These are phyloP conservation scores for Sphagnum fallax DNA, from an alignment of 228 moss, liverwort and hornwort species.

Conservation along the genomic window DNA sequence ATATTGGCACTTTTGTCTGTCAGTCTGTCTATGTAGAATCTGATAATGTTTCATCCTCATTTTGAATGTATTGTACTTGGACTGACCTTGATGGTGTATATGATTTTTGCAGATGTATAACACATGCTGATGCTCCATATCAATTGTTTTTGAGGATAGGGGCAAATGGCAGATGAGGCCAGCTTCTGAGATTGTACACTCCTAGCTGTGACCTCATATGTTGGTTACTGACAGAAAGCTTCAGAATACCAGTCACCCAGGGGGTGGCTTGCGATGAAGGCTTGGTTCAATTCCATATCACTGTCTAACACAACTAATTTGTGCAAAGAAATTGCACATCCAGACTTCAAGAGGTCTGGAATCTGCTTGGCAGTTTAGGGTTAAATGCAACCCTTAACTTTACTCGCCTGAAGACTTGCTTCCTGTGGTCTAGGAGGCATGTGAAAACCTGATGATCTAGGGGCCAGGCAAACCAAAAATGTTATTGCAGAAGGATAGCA, in stretches of 20 bases:
- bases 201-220: not conserved
- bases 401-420: constrained; percentile 1
- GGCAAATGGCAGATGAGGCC: too few relatives aligned
- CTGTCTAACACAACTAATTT: constrained; percentile 6
- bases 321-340: constrained; percentile 1
- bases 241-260: not conserved
- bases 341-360: constrained; percentile 1
- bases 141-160: too few relatives aligned
- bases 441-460: too few relatives aligned
- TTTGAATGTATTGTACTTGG: too few relatives aligned
- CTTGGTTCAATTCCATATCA: not conserved
- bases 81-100: too few relatives aligned
- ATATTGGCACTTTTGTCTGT: too few relatives aligned
- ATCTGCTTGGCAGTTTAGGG: constrained; percentile 1
- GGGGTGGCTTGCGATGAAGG: not conserved
- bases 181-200: too few relatives aligned
- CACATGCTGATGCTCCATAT: too few relatives aligned
- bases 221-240: constrained; percentile 1
- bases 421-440: not conserved
- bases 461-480: too few relatives aligned
- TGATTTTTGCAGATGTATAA: too few relatives aligned
- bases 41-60: too few relatives aligned
- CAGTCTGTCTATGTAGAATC: too few relatives aligned
- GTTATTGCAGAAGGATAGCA: not conserved
- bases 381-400: not conserved